A percentile compares a stretch with the other conserved stretches of the same genome.
Evolutionary conservation across 208 protist genomes (phyloP).

Genomic region (Wallacemonas collosoma): DNA sequence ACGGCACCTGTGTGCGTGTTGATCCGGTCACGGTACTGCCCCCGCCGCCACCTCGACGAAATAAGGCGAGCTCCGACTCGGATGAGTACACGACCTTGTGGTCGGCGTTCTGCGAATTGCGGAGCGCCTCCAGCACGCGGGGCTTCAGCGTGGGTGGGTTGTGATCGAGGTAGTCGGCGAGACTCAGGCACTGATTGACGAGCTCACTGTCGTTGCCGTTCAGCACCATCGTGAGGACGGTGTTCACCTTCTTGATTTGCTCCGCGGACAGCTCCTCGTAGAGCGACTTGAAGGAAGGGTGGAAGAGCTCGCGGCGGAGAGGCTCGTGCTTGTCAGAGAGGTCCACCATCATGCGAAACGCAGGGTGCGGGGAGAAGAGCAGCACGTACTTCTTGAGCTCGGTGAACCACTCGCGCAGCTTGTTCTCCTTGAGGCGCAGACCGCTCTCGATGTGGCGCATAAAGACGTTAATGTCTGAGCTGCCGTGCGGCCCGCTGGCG

Average conservation of each 20-base stretch:
- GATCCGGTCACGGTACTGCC: slow-evolving; percentile 30
- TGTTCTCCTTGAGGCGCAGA: slow-evolving; percentile 72
- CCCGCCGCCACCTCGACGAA: slow-evolving; percentile 26
- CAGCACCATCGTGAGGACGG: slow-evolving; percentile 81
- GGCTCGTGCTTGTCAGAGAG: slow-evolving; percentile 92
- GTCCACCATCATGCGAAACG: slow-evolving; percentile 90
- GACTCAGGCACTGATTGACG: slow-evolving; percentile 77
- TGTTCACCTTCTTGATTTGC: slow-evolving; percentile 87
- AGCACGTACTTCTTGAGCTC: slow-evolving; percentile 91
- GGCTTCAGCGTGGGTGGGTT: slow-evolving; percentile 73
- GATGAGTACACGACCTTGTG: slow-evolving; percentile 36
- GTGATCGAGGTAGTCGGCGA: slow-evolving; percentile 92
- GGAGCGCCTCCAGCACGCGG: slow-evolving; percentile 74
- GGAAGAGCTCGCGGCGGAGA: slow-evolving; percentile 86
- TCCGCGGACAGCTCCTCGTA: slow-evolving; percentile 85
- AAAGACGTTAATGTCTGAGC: slow-evolving; percentile 69
- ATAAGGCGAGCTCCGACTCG: slow-evolving; percentile 31
- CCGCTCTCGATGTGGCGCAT: slow-evolving; percentile 87
- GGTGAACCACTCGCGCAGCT: slow-evolving; percentile 87
- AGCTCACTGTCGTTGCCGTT: slow-evolving; percentile 83
- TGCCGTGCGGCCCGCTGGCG: background rate
- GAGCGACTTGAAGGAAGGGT: slow-evolving; percentile 89
- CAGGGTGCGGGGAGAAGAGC: slow-evolving; percentile 82
- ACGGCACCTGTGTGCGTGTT: slow-evolving; percentile 11
- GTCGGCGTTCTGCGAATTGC: slow-evolving; percentile 48